Conservation (phyloP, 2,329 filamentous ascomycete species). For the Teratosphaeria epicoccoides region DNA sequence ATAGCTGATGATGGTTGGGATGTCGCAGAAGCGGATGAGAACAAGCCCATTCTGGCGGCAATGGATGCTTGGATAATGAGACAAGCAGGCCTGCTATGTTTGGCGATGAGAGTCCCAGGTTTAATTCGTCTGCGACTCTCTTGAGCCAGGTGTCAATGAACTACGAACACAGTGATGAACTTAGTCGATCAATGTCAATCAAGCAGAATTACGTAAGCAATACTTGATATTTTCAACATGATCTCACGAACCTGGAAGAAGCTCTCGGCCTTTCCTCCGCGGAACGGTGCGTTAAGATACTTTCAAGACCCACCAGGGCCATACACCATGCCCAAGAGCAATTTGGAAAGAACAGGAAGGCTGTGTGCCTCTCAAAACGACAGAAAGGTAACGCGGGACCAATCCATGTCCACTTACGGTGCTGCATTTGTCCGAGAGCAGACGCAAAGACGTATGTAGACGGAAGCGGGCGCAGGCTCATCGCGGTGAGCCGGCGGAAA, state of each 20-base stretch:
- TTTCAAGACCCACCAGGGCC: not conserved
- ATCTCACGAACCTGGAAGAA: not conserved
- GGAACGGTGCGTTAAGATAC: not conserved
- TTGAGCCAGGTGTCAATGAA: no score
- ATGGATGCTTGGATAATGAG: not conserved
- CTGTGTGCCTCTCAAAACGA: not conserved
- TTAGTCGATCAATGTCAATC: not conserved
- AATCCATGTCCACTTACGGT: no score
- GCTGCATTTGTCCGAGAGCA: no score
- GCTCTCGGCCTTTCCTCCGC: not conserved
- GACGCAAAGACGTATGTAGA: no score
- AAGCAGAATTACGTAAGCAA: no score
- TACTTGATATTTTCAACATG: no score
- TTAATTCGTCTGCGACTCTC: no score
- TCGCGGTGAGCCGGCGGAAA: not conserved
- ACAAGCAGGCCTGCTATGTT: not conserved
- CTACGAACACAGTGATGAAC: no score
- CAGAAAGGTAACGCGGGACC: not conserved
- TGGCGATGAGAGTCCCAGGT: no score
- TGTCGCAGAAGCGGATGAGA: slow-evolving; percentile 21
- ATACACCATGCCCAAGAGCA: not conserved
- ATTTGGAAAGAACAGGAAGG: not conserved
- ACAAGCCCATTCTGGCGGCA: slow-evolving; percentile 26
- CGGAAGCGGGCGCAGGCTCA: not conserved
- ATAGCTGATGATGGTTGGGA: slow-evolving; percentile 16